Base-by-base conservation (phyloP, 495 filamentous ascomycete genomes). In the Podospora tetraspora region DNA sequence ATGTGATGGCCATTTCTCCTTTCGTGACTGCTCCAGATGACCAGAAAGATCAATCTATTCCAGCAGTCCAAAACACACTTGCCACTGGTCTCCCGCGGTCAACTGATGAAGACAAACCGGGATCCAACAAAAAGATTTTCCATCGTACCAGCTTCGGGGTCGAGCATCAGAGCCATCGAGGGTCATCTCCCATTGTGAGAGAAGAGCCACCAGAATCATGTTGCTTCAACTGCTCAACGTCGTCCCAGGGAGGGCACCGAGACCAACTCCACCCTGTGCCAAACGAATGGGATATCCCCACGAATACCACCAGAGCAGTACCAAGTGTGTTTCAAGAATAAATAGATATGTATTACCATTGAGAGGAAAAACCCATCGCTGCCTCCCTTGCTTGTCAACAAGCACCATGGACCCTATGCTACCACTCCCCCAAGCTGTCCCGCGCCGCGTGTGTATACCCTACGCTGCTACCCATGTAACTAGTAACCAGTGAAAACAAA, bases 401-500 rank as follows among this genome's bases (percentile, higher is more conserved):
- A 52, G 43, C 43, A 52, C 8, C 43, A 52, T 52, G 43, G 43
- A 52, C 43, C 43, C 19, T n/a, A 52, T 52, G 43, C 43, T 52
- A n/a, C 16, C 12, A 3, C 43, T 19, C 6, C 43, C 43, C 27
- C 1, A n/a, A 43, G 37, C 43, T 52, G 37, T 52, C 37, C 19
- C 19, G 43, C 19, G 43, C 16, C 5, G 37, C 19, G 43, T 8
- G 19, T 32, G 29, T 27, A 37, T 32, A 29, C 61, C 61, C 61
- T 22, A 22, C 24, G 61, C 29, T 32, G 25, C 23, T 32, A 4
- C 60, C 27, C 60, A 32, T 30, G 16, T n/a, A 32, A 22, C 16
- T 19, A 32, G 11, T 37, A 37, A 11, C 61, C 63, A 64, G 60
- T 43, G 60, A 37, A 32, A 16, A 66, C 10, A 59, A 61, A 64